Conservation (phyloP, 176 grass and related monocot species). For the Carex parvula region DNA sequence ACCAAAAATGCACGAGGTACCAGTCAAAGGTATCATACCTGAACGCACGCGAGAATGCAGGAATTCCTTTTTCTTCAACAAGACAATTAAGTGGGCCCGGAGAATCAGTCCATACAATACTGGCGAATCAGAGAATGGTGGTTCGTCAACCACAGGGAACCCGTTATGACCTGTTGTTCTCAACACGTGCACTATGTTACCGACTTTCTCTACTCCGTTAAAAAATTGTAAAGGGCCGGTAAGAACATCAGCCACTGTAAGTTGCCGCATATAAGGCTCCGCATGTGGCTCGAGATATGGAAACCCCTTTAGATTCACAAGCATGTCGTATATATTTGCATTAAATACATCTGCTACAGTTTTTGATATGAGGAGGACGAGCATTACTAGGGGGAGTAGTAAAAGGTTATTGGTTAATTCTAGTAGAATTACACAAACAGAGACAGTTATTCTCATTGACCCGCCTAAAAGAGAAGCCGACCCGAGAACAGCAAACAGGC, state of each 20-base stretch:
- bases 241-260: constrained; percentile 87
- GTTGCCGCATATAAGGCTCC: constrained; percentile 90
- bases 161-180: constrained; percentile 80
- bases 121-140: constrained; percentile 59
- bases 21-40: background rate
- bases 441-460: constrained; percentile 93
- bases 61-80: constrained; percentile 82
- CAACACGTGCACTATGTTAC: constrained; percentile 71
- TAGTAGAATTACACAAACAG: constrained; percentile 78
- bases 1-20: background rate
- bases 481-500: constrained; percentile 87
- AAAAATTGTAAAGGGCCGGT: constrained; percentile 70
- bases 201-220: constrained; percentile 73
- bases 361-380: constrained; percentile 90
- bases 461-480: constrained; percentile 89
- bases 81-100: constrained; percentile 68
- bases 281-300: constrained; percentile 85
- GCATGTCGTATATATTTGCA: constrained; percentile 70
- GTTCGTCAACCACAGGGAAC: constrained; percentile 80
- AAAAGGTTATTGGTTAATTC: constrained; percentile 89
- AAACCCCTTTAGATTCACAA: constrained; percentile 88
- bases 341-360: constrained; percentile 83
- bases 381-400: constrained; percentile 88
- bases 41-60: constrained; percentile 24
- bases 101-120: constrained; percentile 72